Evolutionary conservation across 2,329 filamentous ascomycete genomes (phyloP), one percentile per base, ranked within the genome.

Genomic region (Cladosporium sp.): DNA sequence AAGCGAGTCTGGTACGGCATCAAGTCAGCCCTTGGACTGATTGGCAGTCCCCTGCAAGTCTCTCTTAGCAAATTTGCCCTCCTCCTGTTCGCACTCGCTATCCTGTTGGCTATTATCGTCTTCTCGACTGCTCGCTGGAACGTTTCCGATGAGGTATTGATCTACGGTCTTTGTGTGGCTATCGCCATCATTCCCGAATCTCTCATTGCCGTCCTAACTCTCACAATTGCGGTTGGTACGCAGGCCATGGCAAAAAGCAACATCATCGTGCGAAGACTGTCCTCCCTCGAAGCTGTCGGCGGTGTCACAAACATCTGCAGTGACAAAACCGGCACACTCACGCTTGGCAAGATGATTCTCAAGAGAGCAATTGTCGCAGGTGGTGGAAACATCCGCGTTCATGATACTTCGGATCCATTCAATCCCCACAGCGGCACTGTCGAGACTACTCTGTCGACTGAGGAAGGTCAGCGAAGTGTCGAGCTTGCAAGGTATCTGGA

Each of bases 1-100:
- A 65, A 60, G 49, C 55, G 62, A n/a, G 21, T 60, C 33, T 60
- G 55, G 55, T 58, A 58, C 12, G 55, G 55, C 29, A 26, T 65
- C 18, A 59, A 59, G 40, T 59, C 55, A 40, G 62, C 62, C 7
- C 62, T 65, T 7, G 62, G 62, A 37, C 44, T 65, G 52, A 85
- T 65, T 64, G 91, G 92, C 55, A 96, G 92, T 1, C 92, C 92
- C 0, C 81, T 96, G 53, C 91, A 95, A 79, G 88, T 89, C 68
- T 93, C 91, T 72, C 83, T 96, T 61, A 91, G 89, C 81, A 92
- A 93, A 77, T 89, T 96, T 72, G 91, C 92, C 26, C 87, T 93
- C 57, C 75, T 91, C 3, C 85, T 96, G 1, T 94, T 95, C 72
- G 88, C 83, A 40, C 84, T 91, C 50, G 92, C 88, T 2, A 83